Evolutionary conservation across 2,329 filamentous ascomycete species (phyloP), one percentile per base, ranked within the genome.

Genomic region (Chaetomiaceae sp.): DNA sequence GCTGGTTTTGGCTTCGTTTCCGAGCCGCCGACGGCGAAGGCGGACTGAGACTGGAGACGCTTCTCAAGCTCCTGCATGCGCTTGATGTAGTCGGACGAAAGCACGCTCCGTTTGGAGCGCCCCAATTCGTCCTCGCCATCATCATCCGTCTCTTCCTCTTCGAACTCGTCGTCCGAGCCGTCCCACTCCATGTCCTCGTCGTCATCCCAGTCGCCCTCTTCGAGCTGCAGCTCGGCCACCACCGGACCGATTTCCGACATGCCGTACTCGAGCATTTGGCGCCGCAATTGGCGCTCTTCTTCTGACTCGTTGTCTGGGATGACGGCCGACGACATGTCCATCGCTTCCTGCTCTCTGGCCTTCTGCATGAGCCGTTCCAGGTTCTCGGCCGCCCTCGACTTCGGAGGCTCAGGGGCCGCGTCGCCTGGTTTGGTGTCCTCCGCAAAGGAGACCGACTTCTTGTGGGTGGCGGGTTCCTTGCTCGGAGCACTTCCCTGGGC

Each of bases 241-340:
- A 99, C 88, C 34, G 89, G 84, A 4, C 91, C 90, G 53, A 99
- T 85, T 68, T 97, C 92, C 40, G 87, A 85, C 70, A 96, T 78
- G 57, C 89, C 86, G 66, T 97, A 99, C 58, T 88, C 80, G 7
- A 97, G 77, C 91, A 99, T 97, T 65, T 96, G 85, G 53, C 85
- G 82, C 6, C 94, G 85, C 22, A 96, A 70, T 29, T 80, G 80
- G 4, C 90, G 88, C 58, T 96, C 92, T 60, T 95, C 91, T 12
- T 81, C 76, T 0, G 86, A 82, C 63, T 99, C 94, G 47, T 88
- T 80, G 1, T 85, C 78, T 1, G 90, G 87, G 14, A 88, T 79
- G 12, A 90, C 72, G 1, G 83, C 76, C 27, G 74, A 65, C 29
- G 75, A 68, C 38, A 68, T 66, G 25, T 72, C 69, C 27, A 76